A percentile compares a stretch with the other conserved stretches of the same genome.
phyloP scores from a whole-genome alignment of 768 basidiomycete species.

The Piloderma croceum region DNA sequence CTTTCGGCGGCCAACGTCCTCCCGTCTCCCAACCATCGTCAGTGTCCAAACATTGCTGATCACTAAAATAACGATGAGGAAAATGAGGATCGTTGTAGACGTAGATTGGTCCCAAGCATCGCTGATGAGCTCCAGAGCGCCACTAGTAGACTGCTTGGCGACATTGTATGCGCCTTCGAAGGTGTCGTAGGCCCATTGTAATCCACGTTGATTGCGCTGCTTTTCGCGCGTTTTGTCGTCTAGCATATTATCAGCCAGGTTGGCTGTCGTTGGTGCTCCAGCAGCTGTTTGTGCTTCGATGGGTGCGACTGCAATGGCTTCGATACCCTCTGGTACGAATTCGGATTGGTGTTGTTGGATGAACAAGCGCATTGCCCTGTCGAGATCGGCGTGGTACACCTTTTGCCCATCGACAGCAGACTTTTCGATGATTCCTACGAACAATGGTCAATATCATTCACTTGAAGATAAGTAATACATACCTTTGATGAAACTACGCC shows the following conservation, averaged over 20 bases:
- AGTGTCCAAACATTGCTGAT: constrained; percentile 78
- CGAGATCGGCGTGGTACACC: constrained; percentile 76
- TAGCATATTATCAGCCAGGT: constrained; percentile 8
- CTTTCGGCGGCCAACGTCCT: constrained; percentile 40
- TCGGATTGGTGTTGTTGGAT: constrained; percentile 86
- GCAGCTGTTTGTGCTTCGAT: constrained; percentile 23
- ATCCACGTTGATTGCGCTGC: constrained; percentile 62
- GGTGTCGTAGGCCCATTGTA: constrained; percentile 89
- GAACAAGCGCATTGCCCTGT: constrained; percentile 80
- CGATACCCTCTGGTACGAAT: constrained; percentile 81
- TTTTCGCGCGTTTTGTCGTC: constrained; percentile 52
- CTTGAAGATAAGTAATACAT: constrained; percentile 9
- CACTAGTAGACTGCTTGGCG: constrained; percentile 61
- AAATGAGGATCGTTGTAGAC: constrained; percentile 63
- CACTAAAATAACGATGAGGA: constrained; percentile 67
- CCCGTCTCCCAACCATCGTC: constrained; percentile 41
- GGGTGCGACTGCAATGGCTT: constrained; percentile 48
- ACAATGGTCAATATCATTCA: constrained; percentile 4
- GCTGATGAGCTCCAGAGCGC: constrained; percentile 68
- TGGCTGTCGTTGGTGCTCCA: constrained; percentile 10
- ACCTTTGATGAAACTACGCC: constrained; percentile 96
- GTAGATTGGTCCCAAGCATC: constrained; percentile 80
- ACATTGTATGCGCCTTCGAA: constrained; percentile 72
- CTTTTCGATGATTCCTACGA: constrained; percentile 84
- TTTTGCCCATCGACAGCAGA: constrained; percentile 91